Percentiles rank a stretch among this genome's conserved stretches.
Evolutionary conservation across 768 basidiomycete species (phyloP).

Genomic region (Filobasidium wieringae): DNA sequence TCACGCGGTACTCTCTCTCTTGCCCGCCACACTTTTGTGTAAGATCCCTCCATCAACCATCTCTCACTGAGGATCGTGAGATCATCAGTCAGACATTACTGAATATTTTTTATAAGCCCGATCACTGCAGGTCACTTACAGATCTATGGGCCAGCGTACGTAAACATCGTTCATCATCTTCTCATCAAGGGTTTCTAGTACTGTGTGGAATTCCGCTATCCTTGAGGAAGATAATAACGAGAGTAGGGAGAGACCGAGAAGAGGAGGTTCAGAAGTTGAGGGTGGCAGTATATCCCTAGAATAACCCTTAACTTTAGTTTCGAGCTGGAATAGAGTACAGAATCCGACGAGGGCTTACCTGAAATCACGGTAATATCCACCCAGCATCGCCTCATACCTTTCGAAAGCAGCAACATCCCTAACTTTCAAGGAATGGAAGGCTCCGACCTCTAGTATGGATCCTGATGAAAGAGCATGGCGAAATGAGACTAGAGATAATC

Average conservation of each 20-base stretch:
- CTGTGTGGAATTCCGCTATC: slow-evolving; percentile 95
- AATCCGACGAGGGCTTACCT: slow-evolving; percentile 41
- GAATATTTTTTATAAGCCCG: neutral
- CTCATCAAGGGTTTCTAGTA: slow-evolving; percentile 65
- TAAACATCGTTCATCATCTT: slow-evolving; percentile 35
- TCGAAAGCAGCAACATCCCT: slow-evolving; percentile 86
- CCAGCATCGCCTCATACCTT: slow-evolving; percentile 83
- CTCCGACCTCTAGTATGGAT: slow-evolving; percentile 89
- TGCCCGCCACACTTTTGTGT: slow-evolving; percentile 95
- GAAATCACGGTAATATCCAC: slow-evolving; percentile 79
- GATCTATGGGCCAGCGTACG: slow-evolving; percentile 33
- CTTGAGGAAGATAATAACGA: slow-evolving; percentile 78
- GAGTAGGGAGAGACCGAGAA: slow-evolving; percentile 87
- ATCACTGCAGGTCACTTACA: slow-evolving; percentile 21
- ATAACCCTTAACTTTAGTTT: neutral
- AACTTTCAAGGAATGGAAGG: slow-evolving; percentile 80
- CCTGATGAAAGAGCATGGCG: slow-evolving; percentile 46
- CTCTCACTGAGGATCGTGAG: slow-evolving; percentile 47
- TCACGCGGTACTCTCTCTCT: slow-evolving; percentile 82
- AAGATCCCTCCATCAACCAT: slow-evolving; percentile 98
- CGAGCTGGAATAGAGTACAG: neutral
- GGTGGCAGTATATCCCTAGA: slow-evolving; percentile 59
- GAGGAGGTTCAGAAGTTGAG: slow-evolving; percentile 74
- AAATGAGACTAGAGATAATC: neutral
- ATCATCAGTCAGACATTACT: neutral